Evolutionary conservation across 2,329 filamentous ascomycete species (phyloP), one percentile per base, ranked within the genome.

Genomic region (Cephalotrichum gorgonifer): DNA sequence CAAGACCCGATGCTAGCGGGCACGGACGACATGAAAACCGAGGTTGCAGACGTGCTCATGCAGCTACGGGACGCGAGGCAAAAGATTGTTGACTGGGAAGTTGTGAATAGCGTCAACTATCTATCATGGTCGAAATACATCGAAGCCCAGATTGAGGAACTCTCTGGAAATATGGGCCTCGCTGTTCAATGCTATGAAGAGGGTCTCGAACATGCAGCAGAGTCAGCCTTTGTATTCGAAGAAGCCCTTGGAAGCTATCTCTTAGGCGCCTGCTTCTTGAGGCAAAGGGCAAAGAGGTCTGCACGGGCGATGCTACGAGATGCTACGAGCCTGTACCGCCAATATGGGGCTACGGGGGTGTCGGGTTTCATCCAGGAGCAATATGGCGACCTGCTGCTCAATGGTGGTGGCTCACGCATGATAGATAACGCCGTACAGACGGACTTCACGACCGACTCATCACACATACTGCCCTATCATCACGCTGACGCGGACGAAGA

Each of bases 201-300:
- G 53, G 79, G 82, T 6, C 65, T 89, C 50, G 85, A 90, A 56
- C 85, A 89, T 57, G 78, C 83, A 12, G 73, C 85, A 20, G 73
- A 85, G 49, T 74, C 87, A 55, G 73, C 74, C 41, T 84, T 86
- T 53, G 58, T 75, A 2, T 76, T 88, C 45, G 86, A 90, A 52
- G 84, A 89, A 61, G 86, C 83, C 0, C 70, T 88, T 2, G 78
- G 80, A 15, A 84, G 85, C 58, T 86, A 87, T 59, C 69, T 89
- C 27, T 84, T 89, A 68, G 85, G 81, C 2, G 83, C 83, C 9
- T 83, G 81, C 59, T 79, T 88, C 53, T 70, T 86, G 48, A 73
- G 85, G 14, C 73, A 76, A 53, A 75, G 76, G 12, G 81, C 84
- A 3, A 73, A 79, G 35, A 70, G 86, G 52, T 83, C 84, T 31